A percentile compares a stretch with the other conserved stretches of the same genome.
Evolutionary conservation across 257 asterid genomes (phyloP).

Genomic region (Penstemon newberryi): DNA sequence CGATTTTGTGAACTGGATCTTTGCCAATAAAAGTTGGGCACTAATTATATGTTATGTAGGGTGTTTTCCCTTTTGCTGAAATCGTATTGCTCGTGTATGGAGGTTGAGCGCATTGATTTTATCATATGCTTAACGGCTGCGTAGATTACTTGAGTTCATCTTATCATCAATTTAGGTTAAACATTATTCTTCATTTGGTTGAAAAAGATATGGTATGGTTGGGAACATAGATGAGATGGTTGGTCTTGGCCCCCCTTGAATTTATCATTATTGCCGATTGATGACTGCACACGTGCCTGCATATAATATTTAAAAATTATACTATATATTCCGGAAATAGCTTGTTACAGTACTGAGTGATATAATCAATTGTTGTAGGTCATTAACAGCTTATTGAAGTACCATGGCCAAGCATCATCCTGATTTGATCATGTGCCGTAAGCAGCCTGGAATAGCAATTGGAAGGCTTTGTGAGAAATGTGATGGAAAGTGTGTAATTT

Average conservation of each 20-base stretch:
- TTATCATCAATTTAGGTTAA: background rate
- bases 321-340: background rate
- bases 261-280: background rate
- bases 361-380: constrained; percentile 22
- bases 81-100: background rate
- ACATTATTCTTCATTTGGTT: constrained; percentile 2
- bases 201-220: background rate
- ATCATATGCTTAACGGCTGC: background rate
- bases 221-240: background rate
- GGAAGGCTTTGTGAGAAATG: constrained; percentile 89
- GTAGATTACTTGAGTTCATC: background rate
- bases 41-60: background rate
- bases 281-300: background rate
- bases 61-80: background rate
- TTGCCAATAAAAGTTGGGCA: background rate
- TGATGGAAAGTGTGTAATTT: constrained; percentile 82
- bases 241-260: constrained; percentile 15
- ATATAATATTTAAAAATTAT: background rate
- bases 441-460: constrained; percentile 89
- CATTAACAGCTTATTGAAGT: constrained; percentile 19
- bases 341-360: background rate
- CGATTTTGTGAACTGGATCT: background rate
- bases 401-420: constrained; percentile 92
- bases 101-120: background rate
- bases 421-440: constrained; percentile 86